phyloP scores from a whole-genome alignment of 1,284 basidiomycete species.

The Ustilago xerochloae region DNA sequence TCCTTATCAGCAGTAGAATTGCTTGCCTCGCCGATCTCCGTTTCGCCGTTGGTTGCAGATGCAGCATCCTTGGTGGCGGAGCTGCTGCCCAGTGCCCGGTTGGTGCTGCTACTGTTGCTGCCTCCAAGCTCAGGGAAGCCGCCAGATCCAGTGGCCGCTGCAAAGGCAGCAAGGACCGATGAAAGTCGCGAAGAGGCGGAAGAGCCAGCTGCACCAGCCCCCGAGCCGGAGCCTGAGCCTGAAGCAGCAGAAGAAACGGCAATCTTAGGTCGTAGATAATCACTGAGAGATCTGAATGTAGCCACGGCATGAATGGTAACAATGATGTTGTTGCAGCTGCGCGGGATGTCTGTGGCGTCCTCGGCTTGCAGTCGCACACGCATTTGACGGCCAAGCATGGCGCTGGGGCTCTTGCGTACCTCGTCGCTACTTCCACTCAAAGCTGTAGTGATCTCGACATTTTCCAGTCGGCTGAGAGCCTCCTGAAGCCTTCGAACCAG shows the following conservation, averaged over 20 bases:
- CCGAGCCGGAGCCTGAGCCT: conserved; percentile 75
- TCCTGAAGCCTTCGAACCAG: conserved; percentile 62
- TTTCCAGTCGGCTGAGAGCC: conserved; percentile 62
- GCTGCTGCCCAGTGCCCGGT: background rate
- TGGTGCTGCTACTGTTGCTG: background rate
- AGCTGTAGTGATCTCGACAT: conserved; percentile 58
- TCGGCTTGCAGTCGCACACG: conserved; percentile 63
- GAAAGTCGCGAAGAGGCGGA: conserved; percentile 75
- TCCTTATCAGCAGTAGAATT: background rate
- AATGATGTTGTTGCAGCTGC: conserved; percentile 59
- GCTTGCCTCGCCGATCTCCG: conserved; percentile 53
- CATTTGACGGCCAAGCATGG: conserved; percentile 59
- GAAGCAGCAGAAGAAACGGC: conserved; percentile 22
- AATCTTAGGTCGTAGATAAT: conserved; percentile 65
- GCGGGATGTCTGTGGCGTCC: conserved; percentile 56
- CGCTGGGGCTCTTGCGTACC: conserved; percentile 46
- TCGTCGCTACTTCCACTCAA: conserved; percentile 50
- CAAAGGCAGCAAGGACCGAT: conserved; percentile 88
- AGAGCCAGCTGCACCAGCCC: conserved; percentile 15
- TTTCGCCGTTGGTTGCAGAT: conserved; percentile 27
- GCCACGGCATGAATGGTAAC: conserved; percentile 66
- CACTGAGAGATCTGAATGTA: conserved; percentile 62
- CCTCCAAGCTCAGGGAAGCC: conserved; percentile 31
- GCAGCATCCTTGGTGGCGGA: conserved; percentile 73
- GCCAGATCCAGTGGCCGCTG: conserved; percentile 72